Base-by-base conservation (phyloP, 2,329 filamentous ascomycete species). In the Fusarium bulbicola region DNA sequence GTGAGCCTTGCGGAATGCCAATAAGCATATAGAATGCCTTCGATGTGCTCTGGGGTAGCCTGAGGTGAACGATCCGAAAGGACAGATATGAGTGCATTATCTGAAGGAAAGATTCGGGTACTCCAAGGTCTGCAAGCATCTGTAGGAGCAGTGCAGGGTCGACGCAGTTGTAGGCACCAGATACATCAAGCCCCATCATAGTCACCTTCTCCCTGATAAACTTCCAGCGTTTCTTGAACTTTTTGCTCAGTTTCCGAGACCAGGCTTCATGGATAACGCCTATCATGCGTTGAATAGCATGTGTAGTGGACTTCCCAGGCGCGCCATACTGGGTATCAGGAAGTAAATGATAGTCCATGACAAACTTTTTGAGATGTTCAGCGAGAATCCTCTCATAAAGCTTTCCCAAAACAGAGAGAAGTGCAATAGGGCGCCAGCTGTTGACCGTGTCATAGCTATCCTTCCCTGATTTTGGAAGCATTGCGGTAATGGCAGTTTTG, bases 1-100 rank as follows among this genome's bases (percentile, higher is more conserved):
- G 59, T 1, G 52, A 56, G 1, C 66, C 69, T 37, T 72, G 69
- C 14, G 66, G 66, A 10, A 72, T 60, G 20, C 69, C 69, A 15
- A 56, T 61, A 34, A 69, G 59, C 24, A 63, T 36, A 18, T 32
- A 60, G 24, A 66, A 66, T 3, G 6, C 11, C 1, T 24, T 13
- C 5, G 69, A 54, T 1, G 18, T 53, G 13, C 45, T 47, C 7
- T 46, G 32, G 1, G 61, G 66, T 24, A 72, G 30, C 28, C 28
- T 45, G 4, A 72, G 26, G 7, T 24, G 14, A 8, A 54, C 60
- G 12, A 37, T 36, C 12, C 69, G 57, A 10, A 30, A 4, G 3
- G 52, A 57, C 4, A 70, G 43, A 12, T 70, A 72, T 1, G 66
- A 70, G 8, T 49, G 45, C 5, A 58, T 42, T 20, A 53, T 30